phyloP scores from a whole-genome alignment of 2,329 filamentous ascomycete genomes.

The Trichophyton simii region DNA sequence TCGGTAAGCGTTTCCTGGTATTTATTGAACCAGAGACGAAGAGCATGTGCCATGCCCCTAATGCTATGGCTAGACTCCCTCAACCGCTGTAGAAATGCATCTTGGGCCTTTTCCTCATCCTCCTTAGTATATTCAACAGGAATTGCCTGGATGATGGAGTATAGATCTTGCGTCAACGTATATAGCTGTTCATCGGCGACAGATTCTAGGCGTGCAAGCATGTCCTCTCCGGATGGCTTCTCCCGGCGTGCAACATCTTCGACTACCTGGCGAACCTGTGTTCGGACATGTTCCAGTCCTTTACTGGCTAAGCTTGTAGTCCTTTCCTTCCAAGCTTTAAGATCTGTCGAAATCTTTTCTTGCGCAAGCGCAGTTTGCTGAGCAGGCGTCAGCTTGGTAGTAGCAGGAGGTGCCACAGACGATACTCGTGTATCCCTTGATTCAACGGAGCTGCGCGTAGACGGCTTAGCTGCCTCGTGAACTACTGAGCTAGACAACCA shows the following conservation, averaged over 20 bases:
- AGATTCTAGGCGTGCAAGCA: conserved; percentile 57
- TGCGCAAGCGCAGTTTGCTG: conserved; percentile 35
- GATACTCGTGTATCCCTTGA: conserved; percentile 15
- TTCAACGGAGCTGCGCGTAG: conserved; percentile 3
- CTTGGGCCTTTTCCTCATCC: conserved; percentile 40
- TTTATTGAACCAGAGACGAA: conserved; percentile 62
- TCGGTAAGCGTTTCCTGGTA: conserved; percentile 58
- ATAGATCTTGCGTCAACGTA: conserved; percentile 55
- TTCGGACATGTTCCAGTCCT: conserved; percentile 56
- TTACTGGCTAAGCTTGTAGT: conserved; percentile 78
- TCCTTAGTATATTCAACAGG: conserved; percentile 45
- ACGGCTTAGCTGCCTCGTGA: not conserved
- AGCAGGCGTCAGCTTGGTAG: conserved; percentile 18
- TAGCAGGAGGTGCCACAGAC: conserved; percentile 15
- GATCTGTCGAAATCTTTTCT: conserved; percentile 54
- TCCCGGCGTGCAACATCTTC: conserved; percentile 52
- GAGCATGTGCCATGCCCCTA: conserved; percentile 61
- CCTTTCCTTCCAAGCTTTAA: conserved; percentile 76
- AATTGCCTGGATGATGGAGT: conserved; percentile 42
- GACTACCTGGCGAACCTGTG: conserved; percentile 58
- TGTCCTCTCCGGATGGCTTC: conserved; percentile 42
- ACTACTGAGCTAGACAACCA: not conserved
- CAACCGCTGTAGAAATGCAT: conserved; percentile 44
- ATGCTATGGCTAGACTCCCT: conserved; percentile 58
- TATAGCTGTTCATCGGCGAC: conserved; percentile 52